Conservation (phyloP, 2,329 filamentous ascomycete genomes). For the Dichotomopilus funicola region DNA sequence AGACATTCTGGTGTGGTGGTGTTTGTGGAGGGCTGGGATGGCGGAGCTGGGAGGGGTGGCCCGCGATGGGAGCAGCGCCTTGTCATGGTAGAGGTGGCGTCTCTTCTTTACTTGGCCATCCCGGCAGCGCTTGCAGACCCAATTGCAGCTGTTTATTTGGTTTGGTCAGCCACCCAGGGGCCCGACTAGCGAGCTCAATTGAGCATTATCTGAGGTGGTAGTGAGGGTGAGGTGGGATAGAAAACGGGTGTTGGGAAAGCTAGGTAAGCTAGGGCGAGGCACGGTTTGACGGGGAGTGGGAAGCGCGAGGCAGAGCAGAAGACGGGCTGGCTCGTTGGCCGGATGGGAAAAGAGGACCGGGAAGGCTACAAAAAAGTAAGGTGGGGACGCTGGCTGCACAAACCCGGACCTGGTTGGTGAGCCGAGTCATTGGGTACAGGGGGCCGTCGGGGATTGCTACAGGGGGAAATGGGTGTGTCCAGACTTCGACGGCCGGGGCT, state of each 20-base stretch:
- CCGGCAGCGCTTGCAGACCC: slow-evolving; percentile 19
- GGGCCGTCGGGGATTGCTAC: too few relatives aligned
- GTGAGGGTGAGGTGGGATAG: not conserved
- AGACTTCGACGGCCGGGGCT: too few relatives aligned
- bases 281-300: not conserved
- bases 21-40: not conserved
- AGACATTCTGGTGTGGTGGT: slow-evolving; percentile 9
- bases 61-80: slow-evolving; percentile 12
- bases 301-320: slow-evolving; percentile 6
- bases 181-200: not conserved
- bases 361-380: slow-evolving; percentile 9
- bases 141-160: slow-evolving; percentile 14
- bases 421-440: not conserved
- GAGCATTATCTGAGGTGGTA: not conserved
- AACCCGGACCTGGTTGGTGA: slow-evolving; percentile 1
- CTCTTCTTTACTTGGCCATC: slow-evolving; percentile 2
- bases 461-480: too few relatives aligned
- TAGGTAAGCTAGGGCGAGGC: not conserved
- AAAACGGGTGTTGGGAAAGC: not conserved
- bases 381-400: not conserved
- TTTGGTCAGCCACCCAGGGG: not conserved
- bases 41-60: slow-evolving; percentile 13
- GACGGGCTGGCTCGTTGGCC: not conserved
- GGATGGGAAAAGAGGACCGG: slow-evolving; percentile 8
- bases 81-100: slow-evolving; percentile 16